Percentiles rank a stretch among this genome's conserved stretches.
Evolutionary conservation across 2,329 filamentous ascomycete genomes (phyloP).

Genomic region (Davidsoniella eucalypti): DNA sequence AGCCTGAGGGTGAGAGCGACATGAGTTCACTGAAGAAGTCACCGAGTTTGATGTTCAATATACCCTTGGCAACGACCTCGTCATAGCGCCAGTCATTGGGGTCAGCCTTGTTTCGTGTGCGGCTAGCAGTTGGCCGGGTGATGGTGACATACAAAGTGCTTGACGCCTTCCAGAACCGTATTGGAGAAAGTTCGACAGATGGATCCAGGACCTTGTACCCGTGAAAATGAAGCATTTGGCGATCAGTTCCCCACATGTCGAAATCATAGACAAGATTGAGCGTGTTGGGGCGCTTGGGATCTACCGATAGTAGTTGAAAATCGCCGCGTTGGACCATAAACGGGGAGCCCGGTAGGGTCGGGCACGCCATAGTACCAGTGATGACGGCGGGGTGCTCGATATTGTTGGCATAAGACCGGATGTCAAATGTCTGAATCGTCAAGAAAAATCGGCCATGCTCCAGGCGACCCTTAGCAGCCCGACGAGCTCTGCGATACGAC

Average conservation of each 20-base stretch:
- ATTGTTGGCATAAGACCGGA: constrained; percentile 28
- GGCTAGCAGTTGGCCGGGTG: constrained; percentile 21
- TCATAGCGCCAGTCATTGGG: constrained; percentile 26
- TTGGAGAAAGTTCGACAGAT: constrained; percentile 37
- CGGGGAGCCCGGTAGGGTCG: constrained; percentile 36
- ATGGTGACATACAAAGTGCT: constrained; percentile 47
- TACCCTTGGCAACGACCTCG: constrained; percentile 38
- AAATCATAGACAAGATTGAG: constrained; percentile 45
- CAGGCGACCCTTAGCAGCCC: constrained; percentile 34
- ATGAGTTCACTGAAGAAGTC: constrained; percentile 40
- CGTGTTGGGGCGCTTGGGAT: constrained; percentile 37
- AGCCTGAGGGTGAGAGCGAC: constrained; percentile 35
- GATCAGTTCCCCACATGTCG: constrained; percentile 38
- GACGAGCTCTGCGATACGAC: constrained; percentile 37
- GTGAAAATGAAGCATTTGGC: constrained; percentile 37
- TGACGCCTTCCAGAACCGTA: constrained; percentile 43
- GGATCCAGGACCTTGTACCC: constrained; percentile 48
- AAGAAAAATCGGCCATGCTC: constrained; percentile 43
- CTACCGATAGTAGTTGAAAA: constrained; percentile 39
- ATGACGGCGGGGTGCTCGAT: constrained; percentile 34
- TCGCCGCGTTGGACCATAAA: constrained; percentile 43
- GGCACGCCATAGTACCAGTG: constrained; percentile 42
- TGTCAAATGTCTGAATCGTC: constrained; percentile 39
- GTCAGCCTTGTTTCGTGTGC: constrained; percentile 18
- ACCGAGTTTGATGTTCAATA: constrained; percentile 35